Conservation (phyloP, 2,329 filamentous ascomycete species). For the Sporothrix protearum region DNA sequence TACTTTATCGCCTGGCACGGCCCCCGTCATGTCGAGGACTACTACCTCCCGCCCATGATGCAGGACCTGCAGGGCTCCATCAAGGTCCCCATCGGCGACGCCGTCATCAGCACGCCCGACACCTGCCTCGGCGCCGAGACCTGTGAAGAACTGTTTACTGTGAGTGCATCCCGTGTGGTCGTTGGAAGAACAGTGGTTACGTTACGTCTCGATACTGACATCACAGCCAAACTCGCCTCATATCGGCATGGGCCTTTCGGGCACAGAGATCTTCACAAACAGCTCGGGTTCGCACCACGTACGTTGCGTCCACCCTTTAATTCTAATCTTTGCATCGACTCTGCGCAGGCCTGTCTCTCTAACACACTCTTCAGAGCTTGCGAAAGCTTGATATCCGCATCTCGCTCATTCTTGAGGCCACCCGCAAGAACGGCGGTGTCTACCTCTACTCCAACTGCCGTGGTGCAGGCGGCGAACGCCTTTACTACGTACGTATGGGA, state of each 20-base stretch:
- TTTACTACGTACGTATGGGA: constrained; percentile 46
- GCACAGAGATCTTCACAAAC: constrained; percentile 71
- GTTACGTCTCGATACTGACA: background rate
- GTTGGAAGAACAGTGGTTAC: no score
- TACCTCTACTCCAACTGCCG: constrained; percentile 57
- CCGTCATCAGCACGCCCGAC: constrained; percentile 56
- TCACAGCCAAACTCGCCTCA: constrained; percentile 42
- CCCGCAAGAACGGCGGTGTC: constrained; percentile 43
- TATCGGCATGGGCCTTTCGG: constrained; percentile 60
- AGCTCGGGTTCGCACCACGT: constrained; percentile 59
- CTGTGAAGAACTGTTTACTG: constrained; percentile 32
- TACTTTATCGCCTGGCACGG: constrained; percentile 63
- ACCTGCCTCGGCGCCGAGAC: constrained; percentile 52
- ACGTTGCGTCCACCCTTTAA: background rate
- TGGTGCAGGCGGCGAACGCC: constrained; percentile 46
- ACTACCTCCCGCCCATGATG: constrained; percentile 59
- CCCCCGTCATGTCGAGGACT: constrained; percentile 58
- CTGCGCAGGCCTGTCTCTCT: background rate
- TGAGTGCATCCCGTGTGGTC: no score
- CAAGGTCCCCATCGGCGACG: constrained; percentile 64
- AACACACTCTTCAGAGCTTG: constrained; percentile 28
- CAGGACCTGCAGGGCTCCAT: constrained; percentile 47
- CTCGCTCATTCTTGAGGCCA: constrained; percentile 63
- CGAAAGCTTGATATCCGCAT: constrained; percentile 63
- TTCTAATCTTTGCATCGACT: background rate